Evolutionary conservation across 306 rosid species (phyloP), one percentile per base, ranked within the genome.

Genomic region (Ceratonia siliqua): DNA sequence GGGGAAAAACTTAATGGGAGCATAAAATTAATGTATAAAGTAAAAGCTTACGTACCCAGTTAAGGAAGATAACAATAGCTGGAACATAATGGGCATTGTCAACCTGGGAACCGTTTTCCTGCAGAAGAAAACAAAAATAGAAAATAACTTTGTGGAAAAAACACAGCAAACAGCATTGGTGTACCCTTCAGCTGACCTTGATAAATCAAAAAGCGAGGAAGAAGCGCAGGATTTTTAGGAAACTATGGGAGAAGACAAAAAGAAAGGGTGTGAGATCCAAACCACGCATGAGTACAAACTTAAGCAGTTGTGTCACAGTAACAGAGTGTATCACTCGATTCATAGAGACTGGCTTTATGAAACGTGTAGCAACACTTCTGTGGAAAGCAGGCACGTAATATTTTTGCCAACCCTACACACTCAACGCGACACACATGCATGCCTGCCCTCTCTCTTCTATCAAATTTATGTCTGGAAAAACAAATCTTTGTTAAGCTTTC

Each of bases 41-140:
- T 21, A 18, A 36, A 76, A 49, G 73, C 82, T 80, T 89, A n/a
- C n/a, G n/a, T n/a, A 89, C 97, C 97, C 97, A 5, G 94, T 84
- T 75, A 94, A 27, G 48, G 98, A 91, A 68, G 95, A 89, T 3
- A 87, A 21, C 22, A 90, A 49, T 15, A 87, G 83, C 79, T 86
- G 89, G 67, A 85, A 13, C 77, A 90, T 63, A 46, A 92, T 82
- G 18, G 85, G 76, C 79, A 36, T 66, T 63, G 97, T 90, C 76
- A 94, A 83, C 86, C 21, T 82, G 75, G 96, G 93, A 68, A 85
- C 75, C 11, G 82, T 79, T 46, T 85, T 86, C 81, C 97, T 94
- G 6, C 5, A 63, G 12, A 80, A 30, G 22, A 33, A 77, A 43
- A 4, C 8, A 35, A 18, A 33, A 24, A 43, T 20, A 2, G 25